Evolutionary conservation across 2,329 filamentous ascomycete species (phyloP), one percentile per base, ranked within the genome.

Genomic region (Fusarium avenaceum): DNA sequence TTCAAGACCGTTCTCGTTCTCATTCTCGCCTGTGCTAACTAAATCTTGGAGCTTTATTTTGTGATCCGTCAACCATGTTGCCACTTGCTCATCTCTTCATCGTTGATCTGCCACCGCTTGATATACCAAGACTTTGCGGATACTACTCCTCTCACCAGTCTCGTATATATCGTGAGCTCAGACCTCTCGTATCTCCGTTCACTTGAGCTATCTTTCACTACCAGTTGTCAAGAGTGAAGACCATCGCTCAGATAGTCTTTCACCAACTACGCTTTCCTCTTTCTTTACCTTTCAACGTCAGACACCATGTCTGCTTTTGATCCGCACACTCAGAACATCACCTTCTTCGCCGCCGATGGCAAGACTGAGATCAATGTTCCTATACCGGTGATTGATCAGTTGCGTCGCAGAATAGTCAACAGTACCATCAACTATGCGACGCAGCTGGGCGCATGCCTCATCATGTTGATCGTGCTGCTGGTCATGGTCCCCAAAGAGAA

Each of bases 381-480:
- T 17, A 63, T 81, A n/a, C 14, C 63, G 8, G 10, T 44, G 15
- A 64, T 84, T 46, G 77, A 83, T 65, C 39, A 47, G 24, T 70
- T 76, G 50, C 78, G 76, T 63, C 65, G 72, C 24, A 74, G 75
- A 30, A 74, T 76, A 40, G 62, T 77, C 65, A 79, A 76, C 71
- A 76, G 80, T 26, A 76, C 75, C 75, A 88, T 92, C 81, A 90
- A 89, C 78, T 92, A 90, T 75, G 89, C 87, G 52, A 80, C 85
- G 19, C 92, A 95, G 76, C 83, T 94, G 51, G 92, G 92, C 30
- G 87, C 90, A 24, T 87, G 86, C 46, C 67, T 90, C 58, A 79
- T 90, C 63, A 86, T 93, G 73, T 81, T 94, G 19, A 70, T 90
- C 43, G 82, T 91, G 30, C 80, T 94, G 4, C 79, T 93, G 13